Evolutionary conservation across 140 eudicot genomes (phyloP), one percentile per base, ranked within the genome.

Genomic region (Anethum foeniculum): DNA sequence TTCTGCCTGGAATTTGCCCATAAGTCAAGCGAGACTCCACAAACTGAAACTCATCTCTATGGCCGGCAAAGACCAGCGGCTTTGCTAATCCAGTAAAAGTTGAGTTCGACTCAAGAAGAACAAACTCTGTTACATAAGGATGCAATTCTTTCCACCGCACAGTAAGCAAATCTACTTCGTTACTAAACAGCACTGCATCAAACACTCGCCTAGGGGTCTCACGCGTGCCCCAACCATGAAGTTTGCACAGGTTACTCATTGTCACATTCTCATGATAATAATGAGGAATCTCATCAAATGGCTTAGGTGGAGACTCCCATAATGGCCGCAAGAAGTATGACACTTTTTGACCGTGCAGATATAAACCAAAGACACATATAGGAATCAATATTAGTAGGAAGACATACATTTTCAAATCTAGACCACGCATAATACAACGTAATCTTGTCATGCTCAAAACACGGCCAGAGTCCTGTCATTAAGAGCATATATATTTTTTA

Each of bases 261-360:
- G 98, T 84, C 19, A 92, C 97, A 49, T 94, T 94, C 80, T 94
- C 97, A 16, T 92, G 96, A 73, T 94, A 94, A 80, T 92, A 94
- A 80, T 94, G 99, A 8, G 99, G 95, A 48, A 90, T 94, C 82
- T 92, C 96, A 51, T 89, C 77, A 83, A 94, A 94, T 1, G 95
- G 97, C 81, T 94, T 94, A 15, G 99, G 99, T 13, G 97, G 99
- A n/a, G 86, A 75, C 73, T 94, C 97, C 99, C 99, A 94, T 14
- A 94, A 79, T 2, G 99, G 99, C 27, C 99, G 90, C 52, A 94
- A 73, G 81, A 94, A 94, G 94, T 94, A 94, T 15, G 99, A 86
- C 67, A 94, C 90, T 81, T 94, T 94, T 77, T 92, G 99, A 34
- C 97, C 97, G 18, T 94, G 99, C 34, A 92, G 51, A 54, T 92